Base-by-base conservation (phyloP, 805 yeast species). In the Phaffomyces thermotolerans region DNA sequence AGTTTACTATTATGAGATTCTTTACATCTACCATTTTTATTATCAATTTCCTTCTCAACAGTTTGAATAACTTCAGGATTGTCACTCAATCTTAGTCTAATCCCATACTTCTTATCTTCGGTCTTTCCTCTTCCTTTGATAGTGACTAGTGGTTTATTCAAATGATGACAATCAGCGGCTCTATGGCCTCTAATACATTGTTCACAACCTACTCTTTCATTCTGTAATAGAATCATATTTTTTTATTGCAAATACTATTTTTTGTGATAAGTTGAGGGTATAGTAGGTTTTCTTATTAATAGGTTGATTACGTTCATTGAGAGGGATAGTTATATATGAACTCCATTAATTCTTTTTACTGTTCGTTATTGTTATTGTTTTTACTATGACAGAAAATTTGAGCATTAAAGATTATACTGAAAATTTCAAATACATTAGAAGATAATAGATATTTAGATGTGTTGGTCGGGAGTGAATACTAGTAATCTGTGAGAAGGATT, bases 121-220 rank as follows among this genome's bases (percentile, higher is more conserved):
- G 43, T 32, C 13, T 32, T 41, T 4, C 43, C 48, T 14, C 42
- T 23, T 17, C 40, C 30, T 27, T 39, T 45, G 4, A 39, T 38
- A 5, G 38, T 37, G 25, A 34, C 36, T 12, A 45, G 17, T 27
- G 44, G 45, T 25, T 41, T 41, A 20, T 32, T 30, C 12, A 25
- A 27, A 29, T 45, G 48, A n/a, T 27, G 36, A 34, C 45, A 45
- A 23, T 38, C 39, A 15, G 36, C 40, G 6, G 45, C 42, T 3
- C 48, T 33, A 20, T 45, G 48, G 6, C 48, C 48, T 24, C 48
- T 27, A 25, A 45, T 45, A 23, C 48, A 41, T 6, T 27, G 27
- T 17, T 29, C 45, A 39, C 48, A 45, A 3, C 40, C 38, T 4
- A 41, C 25, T 33, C 48, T 32, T 18, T 45, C 48, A 12, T 35